Evolutionary conservation across 495 filamentous ascomycete species (phyloP).

Genomic region (Podospora pseudoanserina): DNA sequence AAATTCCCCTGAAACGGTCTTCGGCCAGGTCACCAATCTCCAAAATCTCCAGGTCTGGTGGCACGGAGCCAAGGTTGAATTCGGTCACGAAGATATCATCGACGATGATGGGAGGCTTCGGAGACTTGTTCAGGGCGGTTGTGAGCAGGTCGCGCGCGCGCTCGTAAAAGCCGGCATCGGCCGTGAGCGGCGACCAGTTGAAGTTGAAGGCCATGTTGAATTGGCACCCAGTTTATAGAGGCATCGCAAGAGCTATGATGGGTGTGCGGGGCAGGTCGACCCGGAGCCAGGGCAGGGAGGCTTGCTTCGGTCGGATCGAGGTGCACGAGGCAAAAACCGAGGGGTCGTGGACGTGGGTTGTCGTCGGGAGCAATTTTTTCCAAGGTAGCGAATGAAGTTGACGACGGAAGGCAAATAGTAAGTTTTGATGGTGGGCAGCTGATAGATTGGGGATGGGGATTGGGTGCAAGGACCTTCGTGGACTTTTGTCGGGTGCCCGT

Average conservation of each 20-base stretch:
- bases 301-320: neutral
- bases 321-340: neutral
- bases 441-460: too few species aligned
- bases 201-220: slow-evolving; percentile 97
- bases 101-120: slow-evolving; percentile 97
- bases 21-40: slow-evolving; percentile 97
- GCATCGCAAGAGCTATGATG: slow-evolving; percentile 29
- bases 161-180: slow-evolving; percentile 84
- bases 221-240: slow-evolving; percentile 31
- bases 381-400: neutral
- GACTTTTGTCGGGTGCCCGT: neutral
- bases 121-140: slow-evolving; percentile 92
- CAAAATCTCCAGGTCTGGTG: slow-evolving; percentile 90
- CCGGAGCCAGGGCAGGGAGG: neutral
- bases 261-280: slow-evolving; percentile 7
- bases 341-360: neutral
- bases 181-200: slow-evolving; percentile 99
- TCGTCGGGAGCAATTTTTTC: neutral
- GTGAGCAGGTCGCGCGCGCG: slow-evolving; percentile 92
- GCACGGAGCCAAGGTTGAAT: slow-evolving; percentile 88
- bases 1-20: slow-evolving; percentile 95
- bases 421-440: neutral
- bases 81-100: slow-evolving; percentile 99
- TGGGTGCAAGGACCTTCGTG: neutral
- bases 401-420: neutral